Evolutionary conservation across 805 yeast genomes (phyloP), one percentile per base, ranked within the genome.

Genomic region (Millerozyma miso): DNA sequence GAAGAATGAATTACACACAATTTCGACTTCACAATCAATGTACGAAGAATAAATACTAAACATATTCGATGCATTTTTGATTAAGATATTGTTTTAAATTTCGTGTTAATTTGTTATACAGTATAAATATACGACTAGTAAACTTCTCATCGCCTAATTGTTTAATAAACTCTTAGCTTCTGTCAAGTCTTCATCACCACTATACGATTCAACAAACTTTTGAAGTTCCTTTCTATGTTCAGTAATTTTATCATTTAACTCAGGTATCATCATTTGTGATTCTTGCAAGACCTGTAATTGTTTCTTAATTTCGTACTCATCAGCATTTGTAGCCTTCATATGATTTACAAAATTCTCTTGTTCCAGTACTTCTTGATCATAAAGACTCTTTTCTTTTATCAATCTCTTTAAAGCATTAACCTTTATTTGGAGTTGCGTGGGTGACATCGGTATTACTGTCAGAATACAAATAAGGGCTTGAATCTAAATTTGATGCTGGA

Each of bases 351-450:
- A 65, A 6, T 59, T 59, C 35, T 72, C 65, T 47, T 83, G 85
- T 37, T 80, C 82, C 13, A 58, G 59, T 31, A 77, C 68, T 53
- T 87, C 95, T 42, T 73, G 67, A 19, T 72, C 65, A 57, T 87
- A 88, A 29, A 78, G 67, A 10, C 55, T 55, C 47, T 81, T 81
- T 57, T 88, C 96, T 50, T 85, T 85, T 33, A 81, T 53, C 13
- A 88, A 67, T 47, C 95, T 72, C 46, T 75, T 73, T 39, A 88
- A 68, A 1, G 96, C 89, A 44, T 76, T 79, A 31, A 76, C 71
- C 52, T 85, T 86, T 58, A 88, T 85, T 53, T 83, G 85, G 33
- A 85, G 63, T 46, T 73, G 80, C 1, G 87, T 69, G 23, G 91
- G 93, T 1, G 88, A 73, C 85, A 84, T 84, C 57, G n/a, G 39